phyloP scores from a whole-genome alignment of 371 early-diverging fungal genomes.

The Mortierella sp. region DNA sequence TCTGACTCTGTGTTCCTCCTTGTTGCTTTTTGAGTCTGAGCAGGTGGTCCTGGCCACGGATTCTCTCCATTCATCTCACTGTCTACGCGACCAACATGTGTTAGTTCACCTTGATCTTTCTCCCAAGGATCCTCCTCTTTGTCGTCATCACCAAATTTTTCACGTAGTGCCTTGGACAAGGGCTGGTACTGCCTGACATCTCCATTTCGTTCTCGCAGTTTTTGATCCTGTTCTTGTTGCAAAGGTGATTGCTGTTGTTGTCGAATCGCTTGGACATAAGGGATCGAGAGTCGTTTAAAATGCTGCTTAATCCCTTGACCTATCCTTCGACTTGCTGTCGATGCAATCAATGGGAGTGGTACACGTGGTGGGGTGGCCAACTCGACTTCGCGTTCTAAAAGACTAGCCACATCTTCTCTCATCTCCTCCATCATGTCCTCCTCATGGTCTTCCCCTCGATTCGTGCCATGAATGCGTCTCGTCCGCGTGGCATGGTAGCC shows the following conservation, averaged over 20 bases:
- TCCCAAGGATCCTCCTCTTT: no score
- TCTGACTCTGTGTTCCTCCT: not conserved
- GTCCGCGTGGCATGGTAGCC: not conserved
- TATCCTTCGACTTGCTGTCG: not conserved
- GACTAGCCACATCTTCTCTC: not conserved
- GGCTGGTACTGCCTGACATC: no score
- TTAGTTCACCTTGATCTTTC: no score
- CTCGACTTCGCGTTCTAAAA: not conserved
- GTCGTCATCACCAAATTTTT: no score
- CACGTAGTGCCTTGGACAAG: no score
- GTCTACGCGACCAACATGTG: no score
- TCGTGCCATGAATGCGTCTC: not conserved
- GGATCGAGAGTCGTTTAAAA: conserved; percentile 24
- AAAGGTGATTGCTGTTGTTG: conserved; percentile 28
- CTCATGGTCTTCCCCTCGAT: not conserved
- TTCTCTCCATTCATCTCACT: no score
- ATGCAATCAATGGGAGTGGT: not conserved
- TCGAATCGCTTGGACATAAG: conserved; percentile 41
- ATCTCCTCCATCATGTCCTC: not conserved
- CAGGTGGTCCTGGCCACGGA: not conserved
- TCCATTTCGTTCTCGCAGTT: no score
- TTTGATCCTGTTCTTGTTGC: not conserved
- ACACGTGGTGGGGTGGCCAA: not conserved
- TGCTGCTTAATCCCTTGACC: conserved; percentile 16
- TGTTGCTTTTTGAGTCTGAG: not conserved